These are phyloP conservation scores for Boletus austroedulis DNA, from an alignment of 1,284 basidiomycete species.

Conservation along the genomic window DNA sequence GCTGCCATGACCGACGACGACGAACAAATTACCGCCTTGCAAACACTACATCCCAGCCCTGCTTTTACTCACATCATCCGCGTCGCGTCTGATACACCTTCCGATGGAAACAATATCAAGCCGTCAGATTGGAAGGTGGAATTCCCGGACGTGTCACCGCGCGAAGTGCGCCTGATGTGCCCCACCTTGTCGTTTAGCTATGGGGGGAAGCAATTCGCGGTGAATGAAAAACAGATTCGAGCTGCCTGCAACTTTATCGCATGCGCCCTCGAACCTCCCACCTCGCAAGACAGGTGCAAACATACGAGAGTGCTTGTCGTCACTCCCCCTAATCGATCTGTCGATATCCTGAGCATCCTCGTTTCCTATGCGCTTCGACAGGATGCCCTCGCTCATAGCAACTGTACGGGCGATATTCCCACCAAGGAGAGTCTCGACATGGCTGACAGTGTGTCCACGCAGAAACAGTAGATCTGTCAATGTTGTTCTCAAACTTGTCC, in stretches of 20 bases:
- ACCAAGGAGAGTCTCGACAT: not conserved
- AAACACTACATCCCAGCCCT: not conserved
- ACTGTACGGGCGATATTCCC: not conserved
- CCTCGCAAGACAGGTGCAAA: not conserved
- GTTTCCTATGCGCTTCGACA: not conserved
- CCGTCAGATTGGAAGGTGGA: not conserved
- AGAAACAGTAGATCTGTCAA: not conserved
- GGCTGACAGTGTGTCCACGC: not conserved
- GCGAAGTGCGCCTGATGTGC: not conserved
- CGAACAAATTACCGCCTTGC: not conserved
- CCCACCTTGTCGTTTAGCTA: not conserved
- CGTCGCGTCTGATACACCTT: not conserved
- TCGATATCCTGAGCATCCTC: not conserved
- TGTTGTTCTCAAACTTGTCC: not conserved
- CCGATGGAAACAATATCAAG: not conserved
- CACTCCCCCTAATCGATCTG: not conserved
- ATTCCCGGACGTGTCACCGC: not conserved
- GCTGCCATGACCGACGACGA: not conserved
- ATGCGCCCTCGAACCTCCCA: not conserved
- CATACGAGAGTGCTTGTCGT: not conserved
- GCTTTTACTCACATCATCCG: conserved; percentile 3
- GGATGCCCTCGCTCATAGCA: not conserved
- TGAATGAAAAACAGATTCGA: not conserved
- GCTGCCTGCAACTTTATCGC: not conserved
- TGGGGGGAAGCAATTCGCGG: not conserved